A percentile compares a stretch with the other conserved stretches of the same genome.
These are phyloP conservation scores for Ophiostoma montium DNA, from an alignment of 2,329 filamentous ascomycete species.

Conservation along the genomic window DNA sequence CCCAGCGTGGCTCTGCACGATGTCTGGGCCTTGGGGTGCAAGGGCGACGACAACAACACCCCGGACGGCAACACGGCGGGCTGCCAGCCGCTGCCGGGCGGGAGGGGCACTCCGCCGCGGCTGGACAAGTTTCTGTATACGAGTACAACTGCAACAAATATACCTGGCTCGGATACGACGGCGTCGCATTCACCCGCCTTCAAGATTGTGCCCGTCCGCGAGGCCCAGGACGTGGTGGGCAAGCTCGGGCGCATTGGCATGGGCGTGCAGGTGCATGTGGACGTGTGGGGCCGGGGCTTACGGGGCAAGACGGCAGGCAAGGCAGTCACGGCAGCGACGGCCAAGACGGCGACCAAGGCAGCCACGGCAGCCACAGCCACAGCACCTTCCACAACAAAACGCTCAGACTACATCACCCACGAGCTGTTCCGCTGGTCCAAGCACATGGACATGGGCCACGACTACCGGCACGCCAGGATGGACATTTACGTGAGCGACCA, in stretches of 20 bases:
- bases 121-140: neutral
- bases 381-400: too few relatives aligned
- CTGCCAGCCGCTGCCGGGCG: neutral
- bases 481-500: too few relatives aligned
- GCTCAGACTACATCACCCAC: too few relatives aligned
- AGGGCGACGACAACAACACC: neutral
- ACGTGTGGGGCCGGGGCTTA: neutral
- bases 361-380: too few relatives aligned
- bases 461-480: too few relatives aligned
- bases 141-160: neutral
- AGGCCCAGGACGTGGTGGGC: neutral
- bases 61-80: neutral
- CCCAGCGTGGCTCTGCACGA: neutral
- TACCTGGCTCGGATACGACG: neutral
- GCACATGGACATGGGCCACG: too few relatives aligned
- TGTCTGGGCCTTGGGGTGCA: neutral
- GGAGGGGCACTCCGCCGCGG: neutral
- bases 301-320: too few relatives aligned
- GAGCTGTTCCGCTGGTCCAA: too few relatives aligned
- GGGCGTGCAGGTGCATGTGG: neutral
- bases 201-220: neutral
- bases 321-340: too few relatives aligned
- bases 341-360: too few relatives aligned
- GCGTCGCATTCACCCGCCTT: neutral
- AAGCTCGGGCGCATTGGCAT: neutral